Base-by-base conservation (phyloP, 352 stramenopile genomes). In the Pythium phragmiticola region DNA sequence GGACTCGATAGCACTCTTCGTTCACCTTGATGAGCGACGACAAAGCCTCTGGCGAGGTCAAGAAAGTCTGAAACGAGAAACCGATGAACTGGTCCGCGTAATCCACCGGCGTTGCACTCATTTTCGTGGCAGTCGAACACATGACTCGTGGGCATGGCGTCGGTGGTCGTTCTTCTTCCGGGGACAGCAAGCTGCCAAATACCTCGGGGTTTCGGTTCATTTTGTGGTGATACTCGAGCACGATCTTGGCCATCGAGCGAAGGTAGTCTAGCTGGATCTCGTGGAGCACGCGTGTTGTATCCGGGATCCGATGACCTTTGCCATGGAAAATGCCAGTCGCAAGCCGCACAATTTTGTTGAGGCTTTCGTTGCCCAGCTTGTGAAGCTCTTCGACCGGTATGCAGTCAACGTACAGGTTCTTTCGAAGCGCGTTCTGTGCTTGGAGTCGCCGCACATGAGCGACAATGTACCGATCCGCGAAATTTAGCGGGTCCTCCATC, bases 251-350 rank as follows among this genome's bases (percentile, higher is more conserved):
- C 88, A 98, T 97, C 8, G 90, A 90, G 12, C 94, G 86, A 42
- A 97, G 66, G 68, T 96, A 98, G 54, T 96, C 90, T 0, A 96
- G 73, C 65, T 95, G 91, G 46, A 97, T 90, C 64, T 98, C 89
- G 21, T 93, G 76, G 13, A 97, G 56, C 14, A 98, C 72, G 0
- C 75, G 80, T 16, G 84, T 81, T 4, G 88, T 92, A 48, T 95
- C 85, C 2, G 86, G 86, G 23, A 89, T 79, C 0, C 80, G 78
- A 57, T 81, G 59, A 16, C 72, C 83, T 48, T 90, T 92, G 19
- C 78, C 70, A n/a, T 89, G 78, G 63, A 94, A 92, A 12, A 84
- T 63, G 1, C 72, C 52, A 0, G 83, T 91, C 7, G 86, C 81
- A 5, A 92, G 69, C 0, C 75, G 76, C 33, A 89, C 67, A 21